Evolutionary conservation across 202 grass and related monocot species (phyloP), one percentile per base, ranked within the genome.

Genomic region (Alloteropsis angusta): DNA sequence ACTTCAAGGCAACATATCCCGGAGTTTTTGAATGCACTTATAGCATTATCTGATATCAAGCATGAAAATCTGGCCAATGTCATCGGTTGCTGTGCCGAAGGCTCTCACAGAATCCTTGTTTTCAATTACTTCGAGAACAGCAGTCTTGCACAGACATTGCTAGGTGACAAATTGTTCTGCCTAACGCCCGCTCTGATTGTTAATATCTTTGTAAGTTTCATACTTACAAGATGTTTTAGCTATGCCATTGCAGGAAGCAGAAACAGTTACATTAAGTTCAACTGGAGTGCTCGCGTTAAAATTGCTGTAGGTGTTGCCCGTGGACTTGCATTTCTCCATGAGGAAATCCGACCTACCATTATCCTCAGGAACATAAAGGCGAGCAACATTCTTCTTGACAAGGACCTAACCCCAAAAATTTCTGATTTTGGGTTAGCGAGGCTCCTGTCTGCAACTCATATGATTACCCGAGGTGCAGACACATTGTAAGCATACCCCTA

Each of bases 361-460:
- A 93, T 97, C 72, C 95, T 94, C 71, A 60, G 95, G n/a, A 91
- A 97, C 80, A 97, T 97, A 37, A 97, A 97, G 64, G 91, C 94
- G 3, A 97, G 94, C 79, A 97, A 97, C 45, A 93, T 97, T 92
- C 92, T 97, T 85, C 87, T 97, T 16, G 94, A 94, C 77, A 87
- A 65, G 52, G 85, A 97, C 71, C 86, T 97, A 12, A 90, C 91
- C 1, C 89, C 94, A 0, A 97, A 94, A 63, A 97, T 97, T 80
- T 97, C 94, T 23, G 94, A 97, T 87, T 97, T 97, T 3, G 94
- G 94, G 32, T 83, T 97, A 59, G 94, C 94, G 28, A 94, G 80
- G 77, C 85, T 97, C 65, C 91, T 97, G 4, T 91, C 94, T 68
- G 81, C 89, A 67, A 97, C 94, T 16, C 94, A 97, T 88, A 85